Conservation (phyloP, 139 green algal species). For the Micractinium sp. region DNA sequence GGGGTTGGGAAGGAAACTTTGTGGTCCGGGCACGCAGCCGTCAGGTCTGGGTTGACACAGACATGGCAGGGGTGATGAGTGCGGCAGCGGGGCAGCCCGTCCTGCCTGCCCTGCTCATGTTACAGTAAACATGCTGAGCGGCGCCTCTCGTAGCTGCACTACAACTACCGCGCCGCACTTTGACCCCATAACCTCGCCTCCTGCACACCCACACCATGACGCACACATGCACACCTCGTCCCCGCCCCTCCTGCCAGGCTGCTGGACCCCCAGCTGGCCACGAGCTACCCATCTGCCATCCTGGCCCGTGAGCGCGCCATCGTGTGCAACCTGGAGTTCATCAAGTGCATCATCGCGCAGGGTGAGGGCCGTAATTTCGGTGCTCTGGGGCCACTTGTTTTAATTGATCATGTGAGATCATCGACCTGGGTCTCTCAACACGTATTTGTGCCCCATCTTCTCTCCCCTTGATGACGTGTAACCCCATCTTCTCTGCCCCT, state of each 20-base stretch:
- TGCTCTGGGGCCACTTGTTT: too few relatives aligned
- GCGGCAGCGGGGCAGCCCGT: not conserved
- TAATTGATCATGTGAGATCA: too few relatives aligned
- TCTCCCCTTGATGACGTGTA: too few relatives aligned
- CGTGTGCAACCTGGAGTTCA: conserved; percentile 57
- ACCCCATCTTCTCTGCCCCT: too few relatives aligned
- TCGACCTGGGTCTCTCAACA: not conserved
- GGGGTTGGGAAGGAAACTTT: too few relatives aligned
- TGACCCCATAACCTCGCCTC: too few relatives aligned
- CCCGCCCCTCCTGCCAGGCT: conserved; percentile 19
- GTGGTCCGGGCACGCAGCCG: too few relatives aligned
- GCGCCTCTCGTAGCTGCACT: not conserved
- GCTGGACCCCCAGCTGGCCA: conserved; percentile 53
- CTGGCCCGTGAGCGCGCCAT: conserved; percentile 50
- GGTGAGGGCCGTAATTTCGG: not conserved
- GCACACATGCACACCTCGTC: not conserved
- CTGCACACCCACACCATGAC: too few relatives aligned
- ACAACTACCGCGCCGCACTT: not conserved
- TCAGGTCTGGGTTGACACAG: too few relatives aligned
- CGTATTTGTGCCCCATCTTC: too few relatives aligned
- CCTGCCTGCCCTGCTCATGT: not conserved
- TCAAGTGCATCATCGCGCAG: conserved; percentile 51
- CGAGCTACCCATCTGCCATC: conserved; percentile 59
- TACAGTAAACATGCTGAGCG: too few relatives aligned
- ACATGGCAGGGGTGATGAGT: not conserved